Conservation (phyloP, 139 green algal genomes). For the Haematococcus sp. region DNA sequence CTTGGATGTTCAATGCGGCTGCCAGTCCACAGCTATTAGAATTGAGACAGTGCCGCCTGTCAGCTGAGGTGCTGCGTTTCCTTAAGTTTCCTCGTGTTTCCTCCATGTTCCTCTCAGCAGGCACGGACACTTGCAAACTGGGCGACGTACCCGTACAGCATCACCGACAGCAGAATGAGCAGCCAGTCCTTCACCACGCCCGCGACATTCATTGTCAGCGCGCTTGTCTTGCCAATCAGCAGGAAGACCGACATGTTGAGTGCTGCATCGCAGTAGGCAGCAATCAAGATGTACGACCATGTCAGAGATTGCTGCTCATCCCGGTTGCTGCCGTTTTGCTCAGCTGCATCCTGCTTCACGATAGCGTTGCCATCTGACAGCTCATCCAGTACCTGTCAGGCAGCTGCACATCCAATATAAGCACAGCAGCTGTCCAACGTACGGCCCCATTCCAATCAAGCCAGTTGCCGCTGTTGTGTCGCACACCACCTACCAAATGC, state of each 20-base stretch:
- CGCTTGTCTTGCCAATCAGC: slow-evolving; percentile 81
- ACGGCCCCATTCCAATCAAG: not conserved
- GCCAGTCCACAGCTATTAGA: no score
- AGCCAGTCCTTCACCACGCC: slow-evolving; percentile 78
- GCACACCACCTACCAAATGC: slow-evolving; percentile 45
- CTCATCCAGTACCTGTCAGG: no score
- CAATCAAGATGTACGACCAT: not conserved
- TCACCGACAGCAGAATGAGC: slow-evolving; percentile 47
- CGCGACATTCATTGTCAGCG: slow-evolving; percentile 76
- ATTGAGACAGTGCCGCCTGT: no score
- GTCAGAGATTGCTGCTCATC: no score
- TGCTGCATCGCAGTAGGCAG: slow-evolving; percentile 13
- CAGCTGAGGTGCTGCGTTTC: no score
- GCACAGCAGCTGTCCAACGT: no score
- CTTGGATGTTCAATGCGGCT: no score
- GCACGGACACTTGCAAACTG: no score
- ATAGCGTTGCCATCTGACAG: not conserved
- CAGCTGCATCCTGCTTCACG: not conserved
- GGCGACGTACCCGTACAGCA: slow-evolving; percentile 47
- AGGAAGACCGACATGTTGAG: slow-evolving; percentile 91
- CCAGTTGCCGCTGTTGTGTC: not conserved
- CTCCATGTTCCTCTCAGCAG: no score
- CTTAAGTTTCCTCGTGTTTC: no score
- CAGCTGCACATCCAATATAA: no score
- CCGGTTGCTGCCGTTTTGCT: no score